Percentiles rank a stretch among this genome's conserved stretches.
Conservation (phyloP, 345 rosid species). For the Salix brachista region DNA sequence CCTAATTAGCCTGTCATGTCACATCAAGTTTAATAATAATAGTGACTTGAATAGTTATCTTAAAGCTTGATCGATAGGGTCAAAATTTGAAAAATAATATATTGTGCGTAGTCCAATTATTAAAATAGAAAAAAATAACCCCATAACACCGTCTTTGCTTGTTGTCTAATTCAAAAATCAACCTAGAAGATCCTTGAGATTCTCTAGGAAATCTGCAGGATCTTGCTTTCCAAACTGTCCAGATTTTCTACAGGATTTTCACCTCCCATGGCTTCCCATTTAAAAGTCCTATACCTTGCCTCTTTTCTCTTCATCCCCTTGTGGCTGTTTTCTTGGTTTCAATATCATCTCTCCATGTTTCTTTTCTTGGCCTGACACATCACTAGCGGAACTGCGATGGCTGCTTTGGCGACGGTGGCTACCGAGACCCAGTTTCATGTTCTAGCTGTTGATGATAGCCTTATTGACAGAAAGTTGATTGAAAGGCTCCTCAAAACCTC, state of each 20-base stretch:
- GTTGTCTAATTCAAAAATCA: slow-evolving; percentile 55
- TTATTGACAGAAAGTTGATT: slow-evolving; percentile 72
- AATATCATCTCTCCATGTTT: not conserved
- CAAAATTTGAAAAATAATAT: not conserved
- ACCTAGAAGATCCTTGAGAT: slow-evolving; percentile 49
- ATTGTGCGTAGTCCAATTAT: not conserved
- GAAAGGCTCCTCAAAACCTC: slow-evolving; percentile 85
- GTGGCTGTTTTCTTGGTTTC: not conserved
- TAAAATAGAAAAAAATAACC: not conserved
- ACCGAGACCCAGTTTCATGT: slow-evolving; percentile 69
- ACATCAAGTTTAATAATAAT: no score
- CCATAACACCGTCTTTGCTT: slow-evolving; percentile 34
- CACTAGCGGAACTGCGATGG: not conserved
- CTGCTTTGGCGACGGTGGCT: slow-evolving; percentile 8
- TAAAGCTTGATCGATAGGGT: not conserved
- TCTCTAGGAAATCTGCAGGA: slow-evolving; percentile 49
- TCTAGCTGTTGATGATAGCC: slow-evolving; percentile 89
- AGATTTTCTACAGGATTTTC: slow-evolving; percentile 36
- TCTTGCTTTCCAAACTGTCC: slow-evolving; percentile 66
- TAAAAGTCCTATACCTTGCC: slow-evolving; percentile 16
- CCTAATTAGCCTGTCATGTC: no score
- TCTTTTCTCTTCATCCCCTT: not conserved
- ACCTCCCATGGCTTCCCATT: slow-evolving; percentile 22
- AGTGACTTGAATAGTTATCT: not conserved
- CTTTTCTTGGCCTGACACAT: not conserved